phyloP scores from a whole-genome alignment of 148 eudicot species.

The Amaranthus palmeri region DNA sequence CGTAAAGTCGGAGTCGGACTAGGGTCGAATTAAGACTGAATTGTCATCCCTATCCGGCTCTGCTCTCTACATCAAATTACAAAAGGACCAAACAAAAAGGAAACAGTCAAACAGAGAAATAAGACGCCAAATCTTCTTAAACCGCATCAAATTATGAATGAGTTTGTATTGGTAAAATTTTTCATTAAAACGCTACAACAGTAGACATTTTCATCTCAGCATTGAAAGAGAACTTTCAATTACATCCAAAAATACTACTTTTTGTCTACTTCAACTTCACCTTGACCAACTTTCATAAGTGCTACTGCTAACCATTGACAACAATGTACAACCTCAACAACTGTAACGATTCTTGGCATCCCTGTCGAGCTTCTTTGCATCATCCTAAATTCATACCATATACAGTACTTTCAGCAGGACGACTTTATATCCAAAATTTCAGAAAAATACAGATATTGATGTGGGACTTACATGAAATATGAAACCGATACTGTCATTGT shows the following conservation, averaged over 20 bases:
- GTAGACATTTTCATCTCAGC: not conserved
- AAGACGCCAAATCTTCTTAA: too few relatives aligned
- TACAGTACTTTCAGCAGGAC: not conserved
- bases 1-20: too few relatives aligned
- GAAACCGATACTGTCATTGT: conserved; percentile 62
- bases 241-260: not conserved
- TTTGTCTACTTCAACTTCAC: not conserved
- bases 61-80: too few relatives aligned
- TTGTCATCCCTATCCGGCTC: too few relatives aligned
- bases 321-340: conserved; percentile 31
- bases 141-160: not conserved
- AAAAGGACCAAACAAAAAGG: too few relatives aligned
- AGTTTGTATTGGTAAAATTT: not conserved
- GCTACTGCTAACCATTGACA: not conserved
- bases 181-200: not conserved
- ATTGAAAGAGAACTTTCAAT: conserved; percentile 2
- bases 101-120: too few relatives aligned
- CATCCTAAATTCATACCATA: conserved; percentile 48
- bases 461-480: conserved; percentile 65
- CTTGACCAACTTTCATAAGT: conserved; percentile 1
- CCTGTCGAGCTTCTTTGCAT: conserved; percentile 65
- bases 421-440: not conserved
- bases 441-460: not conserved
- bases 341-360: conserved; percentile 67
- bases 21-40: too few relatives aligned